phyloP scores from a whole-genome alignment of 352 stramenopile species.

The Hyaloperonospora brassicae region DNA sequence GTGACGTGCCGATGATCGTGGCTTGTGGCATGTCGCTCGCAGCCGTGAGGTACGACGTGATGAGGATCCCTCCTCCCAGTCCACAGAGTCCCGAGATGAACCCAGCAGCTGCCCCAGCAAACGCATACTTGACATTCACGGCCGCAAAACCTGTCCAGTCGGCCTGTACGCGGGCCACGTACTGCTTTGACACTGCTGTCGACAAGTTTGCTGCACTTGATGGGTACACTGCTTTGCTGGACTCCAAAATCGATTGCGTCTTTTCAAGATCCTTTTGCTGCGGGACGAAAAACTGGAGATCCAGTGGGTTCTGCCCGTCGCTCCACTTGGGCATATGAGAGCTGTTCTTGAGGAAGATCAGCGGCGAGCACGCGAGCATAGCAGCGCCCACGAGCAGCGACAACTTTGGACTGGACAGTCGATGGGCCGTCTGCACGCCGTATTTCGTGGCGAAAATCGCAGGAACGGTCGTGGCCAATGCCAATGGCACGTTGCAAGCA shows the following conservation, averaged over 20 bases:
- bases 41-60: constrained; percentile 79
- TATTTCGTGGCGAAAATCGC: constrained; percentile 73
- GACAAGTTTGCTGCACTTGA: constrained; percentile 14
- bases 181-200: constrained; percentile 25
- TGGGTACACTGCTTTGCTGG: constrained; percentile 8
- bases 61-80: constrained; percentile 76
- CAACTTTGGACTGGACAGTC: constrained; percentile 62
- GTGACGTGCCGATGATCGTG: constrained; percentile 76
- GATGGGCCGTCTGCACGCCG: constrained; percentile 68
- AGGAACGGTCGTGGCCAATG: constrained; percentile 58
- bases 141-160: constrained; percentile 40
- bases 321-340: constrained; percentile 70
- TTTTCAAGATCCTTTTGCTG: constrained; percentile 27
- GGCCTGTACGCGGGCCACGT: constrained; percentile 33
- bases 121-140: constrained; percentile 72
- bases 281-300: constrained; percentile 71
- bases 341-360: constrained; percentile 83
- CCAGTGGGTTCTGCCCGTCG: constrained; percentile 39
- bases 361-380: constrained; percentile 69
- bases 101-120: constrained; percentile 57
- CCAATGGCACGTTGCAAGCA: constrained; percentile 72
- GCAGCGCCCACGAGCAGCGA: constrained; percentile 66
- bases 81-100: constrained; percentile 83
- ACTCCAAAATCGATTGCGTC: constrained; percentile 1
- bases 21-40: constrained; percentile 82